phyloP scores from a whole-genome alignment of 148 eudicot species.

The Limonium bicolor region DNA sequence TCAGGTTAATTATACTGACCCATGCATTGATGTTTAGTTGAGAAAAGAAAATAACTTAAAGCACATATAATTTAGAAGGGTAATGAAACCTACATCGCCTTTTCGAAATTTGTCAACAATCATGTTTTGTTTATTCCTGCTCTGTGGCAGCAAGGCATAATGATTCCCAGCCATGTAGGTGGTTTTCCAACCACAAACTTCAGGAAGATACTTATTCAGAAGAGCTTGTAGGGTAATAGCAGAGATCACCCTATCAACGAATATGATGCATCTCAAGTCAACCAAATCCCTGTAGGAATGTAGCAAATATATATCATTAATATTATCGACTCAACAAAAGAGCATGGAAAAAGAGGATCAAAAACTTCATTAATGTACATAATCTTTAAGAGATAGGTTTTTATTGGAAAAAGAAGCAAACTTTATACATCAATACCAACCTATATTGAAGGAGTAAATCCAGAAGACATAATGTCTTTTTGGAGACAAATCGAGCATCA shows the following conservation, averaged over 20 bases:
- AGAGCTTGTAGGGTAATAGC: conserved; percentile 49
- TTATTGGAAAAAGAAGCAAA: too few species aligned
- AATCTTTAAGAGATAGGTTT: too few species aligned
- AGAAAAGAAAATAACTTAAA: not conserved
- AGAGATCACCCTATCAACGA: conserved; percentile 69
- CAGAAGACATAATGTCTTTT: conserved; percentile 47
- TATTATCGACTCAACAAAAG: too few species aligned
- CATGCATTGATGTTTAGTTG: too few species aligned
- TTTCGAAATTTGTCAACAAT: conserved; percentile 63
- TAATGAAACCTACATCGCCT: conserved; percentile 29
- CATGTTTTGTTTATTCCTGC: conserved; percentile 42
- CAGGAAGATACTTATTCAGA: conserved; percentile 34
- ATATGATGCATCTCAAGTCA: conserved; percentile 75
- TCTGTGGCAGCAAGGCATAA: conserved; percentile 36
- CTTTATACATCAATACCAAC: too few species aligned
- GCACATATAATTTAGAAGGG: not conserved
- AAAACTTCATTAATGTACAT: too few species aligned
- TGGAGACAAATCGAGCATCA: conserved; percentile 29
- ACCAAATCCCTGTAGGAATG: conserved; percentile 24
- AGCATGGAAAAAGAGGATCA: too few species aligned
- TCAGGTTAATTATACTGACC: not conserved
- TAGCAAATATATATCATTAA: too few species aligned
- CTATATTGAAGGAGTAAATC: conserved; percentile 60
- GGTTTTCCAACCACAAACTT: conserved; percentile 44
- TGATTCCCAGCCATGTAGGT: conserved; percentile 59